phyloP scores from a whole-genome alignment of 129 eudicot species.

The Dittrichia graveolens region DNA sequence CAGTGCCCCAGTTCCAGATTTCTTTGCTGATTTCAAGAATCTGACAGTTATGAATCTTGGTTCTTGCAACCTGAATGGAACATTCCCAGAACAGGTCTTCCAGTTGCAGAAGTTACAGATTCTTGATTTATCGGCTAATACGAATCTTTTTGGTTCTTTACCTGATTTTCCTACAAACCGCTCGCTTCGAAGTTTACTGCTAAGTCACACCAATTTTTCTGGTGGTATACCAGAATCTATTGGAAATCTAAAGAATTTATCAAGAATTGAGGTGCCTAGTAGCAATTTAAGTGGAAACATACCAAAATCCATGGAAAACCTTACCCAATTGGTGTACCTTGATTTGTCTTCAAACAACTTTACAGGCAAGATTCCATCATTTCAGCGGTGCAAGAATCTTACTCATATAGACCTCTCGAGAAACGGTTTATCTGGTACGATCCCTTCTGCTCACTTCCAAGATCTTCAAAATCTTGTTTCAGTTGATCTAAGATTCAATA shows the following conservation, averaged over 20 bases:
- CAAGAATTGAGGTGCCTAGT: slow-evolving; percentile 17
- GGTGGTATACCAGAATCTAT: slow-evolving; percentile 56
- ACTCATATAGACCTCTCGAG: slow-evolving; percentile 25
- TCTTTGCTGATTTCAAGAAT: slow-evolving; percentile 47
- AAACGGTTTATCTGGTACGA: slow-evolving; percentile 48
- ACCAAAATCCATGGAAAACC: slow-evolving; percentile 46
- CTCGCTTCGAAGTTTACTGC: slow-evolving; percentile 38
- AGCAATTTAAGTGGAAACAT: slow-evolving; percentile 47
- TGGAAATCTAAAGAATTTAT: slow-evolving; percentile 40
- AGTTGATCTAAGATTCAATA: slow-evolving; percentile 42
- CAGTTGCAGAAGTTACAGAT: slow-evolving; percentile 38
- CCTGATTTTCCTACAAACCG: slow-evolving; percentile 42
- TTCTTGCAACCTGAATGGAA: slow-evolving; percentile 46
- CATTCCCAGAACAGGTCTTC: slow-evolving; percentile 47
- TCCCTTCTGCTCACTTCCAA: slow-evolving; percentile 41
- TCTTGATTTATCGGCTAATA: slow-evolving; percentile 51
- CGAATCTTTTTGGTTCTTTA: slow-evolving; percentile 47
- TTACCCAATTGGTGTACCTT: slow-evolving; percentile 42
- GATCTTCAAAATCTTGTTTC: slow-evolving; percentile 45
- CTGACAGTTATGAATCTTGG: slow-evolving; percentile 37
- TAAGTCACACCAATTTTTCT: slow-evolving; percentile 49
- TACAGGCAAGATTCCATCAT: slow-evolving; percentile 53
- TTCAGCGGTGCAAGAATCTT: slow-evolving; percentile 39
- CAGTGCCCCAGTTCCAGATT: slow-evolving; percentile 43
- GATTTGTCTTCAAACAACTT: slow-evolving; percentile 51